Evolutionary conservation across 176 grass and related monocot genomes (phyloP), one percentile per base, ranked within the genome.

Genomic region (Bromus sterilis): DNA sequence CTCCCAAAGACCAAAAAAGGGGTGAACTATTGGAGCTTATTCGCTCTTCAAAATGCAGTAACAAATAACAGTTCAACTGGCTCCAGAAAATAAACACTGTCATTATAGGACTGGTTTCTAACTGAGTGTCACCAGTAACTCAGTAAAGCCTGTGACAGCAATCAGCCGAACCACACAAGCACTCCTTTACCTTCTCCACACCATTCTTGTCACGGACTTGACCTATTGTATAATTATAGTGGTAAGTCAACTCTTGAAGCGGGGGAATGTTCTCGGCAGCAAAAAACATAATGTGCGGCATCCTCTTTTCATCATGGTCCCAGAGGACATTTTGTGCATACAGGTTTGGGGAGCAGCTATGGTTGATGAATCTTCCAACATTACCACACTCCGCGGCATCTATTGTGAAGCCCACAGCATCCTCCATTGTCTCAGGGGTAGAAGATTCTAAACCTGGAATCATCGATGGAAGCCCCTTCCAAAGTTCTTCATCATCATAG

Each of bases 291-390:
- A 94, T 78, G 65, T 94, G 92, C 0, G 92, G 92, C 78, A 62
- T 89, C 79, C 78, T 78, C 74, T 82, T 82, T 53, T 89, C 81
- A 43, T 85, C 89, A 82, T 94, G 92, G 46, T 94, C 89, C 70
- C 87, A 94, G 32, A 94, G 89, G 84, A 94, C 84, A 76, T 87
- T 79, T 55, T 91, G 89, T 21, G 92, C 92, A 77, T 89, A 94
- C 6, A 94, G 89, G 46, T 94, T 94, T 9, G 92, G 92, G 23
- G 86, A 87, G 68, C 92, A 94, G 62, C 92, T 87, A 43, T 91
- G 92, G 65, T 91, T 94, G 75, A 91, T 94, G 59, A 94, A 94
- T 84, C 89, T 89, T 62, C 92, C 92, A 2, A 87, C 68, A 55
- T 91, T 94, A 25, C 86, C 81, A 13, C 29, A 87, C 77, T 89